Conservation (phyloP, 495 filamentous ascomycete species). For the Annulohypoxylon bovei region DNA sequence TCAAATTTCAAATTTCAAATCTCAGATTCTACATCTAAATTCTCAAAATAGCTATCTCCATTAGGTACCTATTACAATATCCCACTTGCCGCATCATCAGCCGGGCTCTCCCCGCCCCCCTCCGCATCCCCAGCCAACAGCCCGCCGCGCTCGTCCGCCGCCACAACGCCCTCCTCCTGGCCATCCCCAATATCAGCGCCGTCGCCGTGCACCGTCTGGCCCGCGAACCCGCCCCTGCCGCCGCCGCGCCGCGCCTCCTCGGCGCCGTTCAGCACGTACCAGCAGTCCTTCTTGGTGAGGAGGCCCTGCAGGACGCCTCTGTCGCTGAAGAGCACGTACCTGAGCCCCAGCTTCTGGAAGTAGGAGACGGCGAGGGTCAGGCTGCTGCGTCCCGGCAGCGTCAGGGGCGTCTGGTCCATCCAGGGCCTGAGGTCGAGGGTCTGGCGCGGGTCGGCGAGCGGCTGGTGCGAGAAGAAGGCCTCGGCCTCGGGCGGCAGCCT, state of each 20-base stretch:
- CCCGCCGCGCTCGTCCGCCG: conserved; percentile 10
- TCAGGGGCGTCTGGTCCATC: conserved; percentile 99
- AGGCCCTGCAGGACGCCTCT: conserved; percentile 83
- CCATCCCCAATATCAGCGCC: neutral
- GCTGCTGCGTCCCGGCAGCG: conserved; percentile 76
- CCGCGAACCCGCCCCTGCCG: conserved; percentile 24
- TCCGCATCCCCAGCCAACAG: conserved; percentile 8
- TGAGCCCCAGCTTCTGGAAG: conserved; percentile 91
- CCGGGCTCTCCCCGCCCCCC: conserved; percentile 15
- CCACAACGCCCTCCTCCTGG: neutral
- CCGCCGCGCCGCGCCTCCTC: conserved; percentile 63
- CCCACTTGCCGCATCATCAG: conserved; percentile 36
- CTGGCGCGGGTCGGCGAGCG: conserved; percentile 78
- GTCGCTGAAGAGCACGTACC: conserved; percentile 89
- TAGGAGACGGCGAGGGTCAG: conserved; percentile 86
- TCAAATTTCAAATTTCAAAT: neutral
- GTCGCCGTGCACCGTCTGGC: conserved; percentile 16
- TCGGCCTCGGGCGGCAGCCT: conserved; percentile 75
- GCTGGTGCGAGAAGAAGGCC: conserved; percentile 83
- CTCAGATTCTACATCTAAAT: neutral
- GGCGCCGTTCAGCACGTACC: conserved; percentile 86
- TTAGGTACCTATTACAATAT: conserved; percentile 43
- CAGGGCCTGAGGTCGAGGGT: conserved; percentile 90
- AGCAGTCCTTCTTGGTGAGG: conserved; percentile 98
- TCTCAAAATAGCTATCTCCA: neutral